These are phyloP conservation scores for Priceomyces melissophilus DNA, from an alignment of 805 yeast genomes.

Conservation along the genomic window DNA sequence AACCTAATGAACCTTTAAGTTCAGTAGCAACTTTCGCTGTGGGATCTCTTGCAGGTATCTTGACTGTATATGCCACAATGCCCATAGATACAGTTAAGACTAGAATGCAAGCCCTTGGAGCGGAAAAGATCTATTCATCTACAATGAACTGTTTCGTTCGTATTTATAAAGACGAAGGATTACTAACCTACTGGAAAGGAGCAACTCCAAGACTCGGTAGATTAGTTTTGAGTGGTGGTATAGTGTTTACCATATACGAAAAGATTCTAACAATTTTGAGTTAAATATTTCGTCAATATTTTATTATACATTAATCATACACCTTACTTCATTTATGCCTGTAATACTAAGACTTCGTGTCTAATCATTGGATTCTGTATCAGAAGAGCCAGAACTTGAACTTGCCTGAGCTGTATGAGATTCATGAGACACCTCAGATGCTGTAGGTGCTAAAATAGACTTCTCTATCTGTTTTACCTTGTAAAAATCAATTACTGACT, in stretches of 20 bases:
- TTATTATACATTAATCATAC: slow-evolving; percentile 1
- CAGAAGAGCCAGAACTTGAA: slow-evolving; percentile 1
- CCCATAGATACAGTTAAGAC: slow-evolving; percentile 95
- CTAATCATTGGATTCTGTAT: not conserved
- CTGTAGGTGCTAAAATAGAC: slow-evolving; percentile 49
- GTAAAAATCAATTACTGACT: slow-evolving; percentile 68
- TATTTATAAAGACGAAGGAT: slow-evolving; percentile 83
- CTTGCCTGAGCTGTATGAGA: slow-evolving; percentile 10
- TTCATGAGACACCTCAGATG: slow-evolving; percentile 3
- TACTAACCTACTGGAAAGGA: slow-evolving; percentile 93
- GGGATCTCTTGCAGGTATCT: slow-evolving; percentile 86
- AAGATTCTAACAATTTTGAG: slow-evolving; percentile 67
- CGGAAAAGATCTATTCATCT: slow-evolving; percentile 63
- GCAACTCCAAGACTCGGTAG: slow-evolving; percentile 96
- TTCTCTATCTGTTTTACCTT: slow-evolving; percentile 76
- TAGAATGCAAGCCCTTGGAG: slow-evolving; percentile 91
- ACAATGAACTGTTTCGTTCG: slow-evolving; percentile 79
- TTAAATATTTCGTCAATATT: slow-evolving; percentile 14
- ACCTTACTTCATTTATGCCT: not conserved
- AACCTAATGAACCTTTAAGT: slow-evolving; percentile 70
- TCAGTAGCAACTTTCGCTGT: slow-evolving; percentile 79
- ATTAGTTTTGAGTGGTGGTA: slow-evolving; percentile 90
- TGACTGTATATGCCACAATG: slow-evolving; percentile 91
- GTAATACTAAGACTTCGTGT: not conserved
- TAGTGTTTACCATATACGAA: slow-evolving; percentile 94